phyloP scores from a whole-genome alignment of 495 filamentous ascomycete species.

The Podospora comata region DNA sequence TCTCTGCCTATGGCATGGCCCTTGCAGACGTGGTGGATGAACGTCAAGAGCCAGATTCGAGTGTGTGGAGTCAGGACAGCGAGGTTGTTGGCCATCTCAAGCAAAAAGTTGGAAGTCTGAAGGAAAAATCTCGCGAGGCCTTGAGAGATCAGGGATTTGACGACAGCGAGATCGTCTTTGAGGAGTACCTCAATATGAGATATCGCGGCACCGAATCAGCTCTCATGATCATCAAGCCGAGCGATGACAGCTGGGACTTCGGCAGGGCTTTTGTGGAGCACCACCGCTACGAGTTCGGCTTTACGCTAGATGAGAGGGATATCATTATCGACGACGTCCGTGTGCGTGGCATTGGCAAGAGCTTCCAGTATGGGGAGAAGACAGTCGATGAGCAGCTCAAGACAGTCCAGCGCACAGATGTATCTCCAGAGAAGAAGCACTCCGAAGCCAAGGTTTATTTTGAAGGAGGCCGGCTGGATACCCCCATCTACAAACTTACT shows the following conservation, averaged over 20 bases:
- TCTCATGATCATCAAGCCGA: slow-evolving; percentile 74
- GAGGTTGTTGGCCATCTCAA: slow-evolving; percentile 51
- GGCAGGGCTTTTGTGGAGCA: slow-evolving; percentile 79
- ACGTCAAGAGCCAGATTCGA: slow-evolving; percentile 82
- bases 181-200: slow-evolving; percentile 86
- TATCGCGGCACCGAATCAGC: slow-evolving; percentile 86
- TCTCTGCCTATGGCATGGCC: slow-evolving; percentile 96
- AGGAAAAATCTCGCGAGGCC: slow-evolving; percentile 60
- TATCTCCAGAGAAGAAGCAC: slow-evolving; percentile 54
- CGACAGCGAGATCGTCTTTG: slow-evolving; percentile 69
- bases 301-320: slow-evolving; percentile 82
- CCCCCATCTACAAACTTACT: slow-evolving; percentile 80
- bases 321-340: slow-evolving; percentile 93
- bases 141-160: slow-evolving; percentile 73
- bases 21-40: slow-evolving; percentile 94
- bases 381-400: slow-evolving; percentile 77
- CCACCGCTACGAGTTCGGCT: slow-evolving; percentile 93
- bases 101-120: slow-evolving; percentile 59
- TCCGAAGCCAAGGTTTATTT: slow-evolving; percentile 63
- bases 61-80: slow-evolving; percentile 64
- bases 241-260: slow-evolving; percentile 69
- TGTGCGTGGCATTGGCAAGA: slow-evolving; percentile 83
- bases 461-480: slow-evolving; percentile 70
- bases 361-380: slow-evolving; percentile 71
- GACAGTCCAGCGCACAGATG: slow-evolving; percentile 52